Conservation (phyloP, 768 basidiomycete genomes). For the Erythrobasidium yunnanense region DNA sequence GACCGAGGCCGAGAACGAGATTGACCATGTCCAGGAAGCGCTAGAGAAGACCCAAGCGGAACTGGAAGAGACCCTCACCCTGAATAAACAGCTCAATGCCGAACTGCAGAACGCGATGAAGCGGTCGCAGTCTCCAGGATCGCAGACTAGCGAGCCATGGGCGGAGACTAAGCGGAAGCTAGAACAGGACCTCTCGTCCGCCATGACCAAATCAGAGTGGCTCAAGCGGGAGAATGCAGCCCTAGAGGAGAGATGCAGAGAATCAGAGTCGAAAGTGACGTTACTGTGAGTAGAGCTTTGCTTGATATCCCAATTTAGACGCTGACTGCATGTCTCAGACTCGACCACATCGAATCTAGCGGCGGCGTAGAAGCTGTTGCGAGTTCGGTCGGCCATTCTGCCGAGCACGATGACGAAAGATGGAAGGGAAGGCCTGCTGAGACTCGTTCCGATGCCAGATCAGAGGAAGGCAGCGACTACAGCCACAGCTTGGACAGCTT, state of each 20-base stretch:
- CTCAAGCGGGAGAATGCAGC: constrained; percentile 68
- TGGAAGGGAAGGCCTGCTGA: not conserved
- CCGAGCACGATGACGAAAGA: not conserved
- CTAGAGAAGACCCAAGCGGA: constrained; percentile 64
- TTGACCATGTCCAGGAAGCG: constrained; percentile 63
- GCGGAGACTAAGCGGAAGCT: constrained; percentile 17
- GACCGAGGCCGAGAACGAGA: constrained; percentile 68
- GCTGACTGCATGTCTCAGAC: not conserved
- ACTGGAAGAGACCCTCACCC: constrained; percentile 56
- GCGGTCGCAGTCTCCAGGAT: not conserved
- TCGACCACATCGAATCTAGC: constrained; percentile 14
- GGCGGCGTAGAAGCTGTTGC: constrained; percentile 14
- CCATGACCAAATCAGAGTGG: constrained; percentile 51
- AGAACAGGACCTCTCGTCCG: constrained; percentile 32
- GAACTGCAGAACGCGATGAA: constrained; percentile 10
- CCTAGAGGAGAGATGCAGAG: constrained; percentile 31
- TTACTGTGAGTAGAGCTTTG: constrained; percentile 11
- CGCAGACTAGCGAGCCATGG: not conserved
- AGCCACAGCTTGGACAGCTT: not conserved
- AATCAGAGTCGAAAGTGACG: constrained; percentile 13
- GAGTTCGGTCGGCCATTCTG: constrained; percentile 3
- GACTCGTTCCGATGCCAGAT: not conserved
- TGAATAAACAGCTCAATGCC: constrained; percentile 36
- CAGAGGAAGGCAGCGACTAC: too few species aligned
- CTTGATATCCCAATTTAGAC: not conserved